Evolutionary conservation across 805 yeast genomes (phyloP), one percentile per base, ranked within the genome.

Genomic region (Lipomyces kockii): DNA sequence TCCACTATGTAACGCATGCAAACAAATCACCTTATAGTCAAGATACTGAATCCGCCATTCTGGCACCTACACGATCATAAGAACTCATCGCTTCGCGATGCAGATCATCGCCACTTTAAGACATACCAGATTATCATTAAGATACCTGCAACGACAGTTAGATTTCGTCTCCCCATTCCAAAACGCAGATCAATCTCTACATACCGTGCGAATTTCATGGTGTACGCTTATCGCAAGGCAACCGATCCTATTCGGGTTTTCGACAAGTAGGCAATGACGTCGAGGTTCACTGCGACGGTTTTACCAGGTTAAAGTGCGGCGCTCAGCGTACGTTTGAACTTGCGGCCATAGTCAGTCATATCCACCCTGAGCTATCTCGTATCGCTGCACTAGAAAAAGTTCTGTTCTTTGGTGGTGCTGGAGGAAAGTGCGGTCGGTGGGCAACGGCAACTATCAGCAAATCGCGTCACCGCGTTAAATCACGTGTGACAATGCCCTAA

Each of bases 21-120:
- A 22, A 17, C 14, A 29, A 32, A 7, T 57, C 66, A 74, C 78
- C 63, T 76, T 76, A 63, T 82, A 82, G 72, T 81, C 80, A 22
- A 82, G 69, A 65, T 82, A 82, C 67, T 80, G 82, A 59, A 76
- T 71, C 52, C 80, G 73, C 84, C 84, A 82, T 68, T 82, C 84
- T 0, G 84, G 84, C 6, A 82, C 79, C 68, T 65, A 37, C 14
- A 11, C 22, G 9, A 46, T 37, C 22, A 12, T 32, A 55, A 35
- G 9, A 35, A 25, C 27, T 27, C 17, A 17, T 27, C 25, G 17
- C 20, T 43, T 17, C 25, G 22, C 37, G 5, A 14, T 43, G 32
- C 11, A 35, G 37, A 25, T 14, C 14, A 46, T 27, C 34, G 1
- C 27, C 27, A n/a, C 1, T 25, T 22, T 3, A 3, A 14, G 32